phyloP scores from a whole-genome alignment of 768 basidiomycete species.

The Lactarius psammicola region DNA sequence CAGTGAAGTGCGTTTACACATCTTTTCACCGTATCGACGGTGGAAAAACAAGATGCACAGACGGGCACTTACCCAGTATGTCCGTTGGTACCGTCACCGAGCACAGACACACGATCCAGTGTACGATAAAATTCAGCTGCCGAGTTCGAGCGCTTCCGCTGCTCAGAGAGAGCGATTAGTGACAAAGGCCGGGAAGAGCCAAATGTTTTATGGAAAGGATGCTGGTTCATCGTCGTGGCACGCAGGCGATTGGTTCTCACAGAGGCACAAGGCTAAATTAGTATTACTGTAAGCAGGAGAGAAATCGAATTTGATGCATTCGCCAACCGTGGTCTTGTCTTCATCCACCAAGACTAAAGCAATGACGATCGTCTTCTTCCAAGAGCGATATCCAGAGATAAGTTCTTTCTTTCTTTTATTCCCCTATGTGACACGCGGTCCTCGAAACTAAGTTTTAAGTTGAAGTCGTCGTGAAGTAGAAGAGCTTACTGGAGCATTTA shows the following conservation, averaged over 20 bases:
- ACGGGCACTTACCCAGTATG: slow-evolving; percentile 60
- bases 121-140: slow-evolving; percentile 29
- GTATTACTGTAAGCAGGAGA: not conserved
- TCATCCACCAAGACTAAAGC: too few species aligned
- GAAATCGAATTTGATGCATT: not conserved
- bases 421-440: too few species aligned
- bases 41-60: not conserved
- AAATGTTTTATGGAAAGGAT: not conserved
- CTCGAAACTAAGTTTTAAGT: too few species aligned
- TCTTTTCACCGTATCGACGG: slow-evolving; percentile 36
- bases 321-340: not conserved
- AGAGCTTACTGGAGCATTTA: too few species aligned
- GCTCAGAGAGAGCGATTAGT: slow-evolving; percentile 10
- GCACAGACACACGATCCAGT: slow-evolving; percentile 68
- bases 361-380: too few species aligned
- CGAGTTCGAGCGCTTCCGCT: slow-evolving; percentile 25
- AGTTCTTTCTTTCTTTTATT: too few species aligned
- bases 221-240: not conserved
- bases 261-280: not conserved
- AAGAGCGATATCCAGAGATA: too few species aligned
- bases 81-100: slow-evolving; percentile 56
- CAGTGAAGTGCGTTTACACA: slow-evolving; percentile 80
- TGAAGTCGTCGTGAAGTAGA: too few species aligned
- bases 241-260: not conserved
- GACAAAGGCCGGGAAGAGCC: slow-evolving; percentile 5